phyloP scores from a whole-genome alignment of 2,329 filamentous ascomycete species.

The Aureobasidium sp. region DNA sequence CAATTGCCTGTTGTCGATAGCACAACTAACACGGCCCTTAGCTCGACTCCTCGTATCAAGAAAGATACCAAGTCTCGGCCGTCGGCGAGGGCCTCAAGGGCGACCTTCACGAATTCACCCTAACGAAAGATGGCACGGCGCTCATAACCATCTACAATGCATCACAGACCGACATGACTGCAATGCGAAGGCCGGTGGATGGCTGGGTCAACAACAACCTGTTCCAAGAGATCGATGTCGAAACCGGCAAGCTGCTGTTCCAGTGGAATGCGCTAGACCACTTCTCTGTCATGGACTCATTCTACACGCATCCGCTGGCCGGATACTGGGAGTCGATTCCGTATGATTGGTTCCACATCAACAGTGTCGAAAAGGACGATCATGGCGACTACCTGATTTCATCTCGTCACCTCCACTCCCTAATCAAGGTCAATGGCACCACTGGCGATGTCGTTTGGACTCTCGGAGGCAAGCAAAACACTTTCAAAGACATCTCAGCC shows the following conservation, averaged over 20 bases:
- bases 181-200: slow-evolving; percentile 20
- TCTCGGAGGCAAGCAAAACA: slow-evolving; percentile 24
- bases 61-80: slow-evolving; percentile 23
- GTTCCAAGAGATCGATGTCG: slow-evolving; percentile 40
- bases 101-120: slow-evolving; percentile 38
- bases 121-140: slow-evolving; percentile 33
- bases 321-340: slow-evolving; percentile 32
- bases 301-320: slow-evolving; percentile 27
- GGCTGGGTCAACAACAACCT: slow-evolving; percentile 39
- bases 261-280: slow-evolving; percentile 35
- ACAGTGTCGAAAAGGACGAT: slow-evolving; percentile 44
- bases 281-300: slow-evolving; percentile 26
- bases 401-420: slow-evolving; percentile 39
- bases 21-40: slow-evolving; percentile 17
- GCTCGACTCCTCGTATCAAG: slow-evolving; percentile 26
- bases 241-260: slow-evolving; percentile 34
- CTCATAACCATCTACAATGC: slow-evolving; percentile 40
- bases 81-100: slow-evolving; percentile 31
- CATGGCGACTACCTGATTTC: slow-evolving; percentile 47
- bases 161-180: slow-evolving; percentile 25
- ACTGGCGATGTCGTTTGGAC: slow-evolving; percentile 43
- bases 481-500: slow-evolving; percentile 15
- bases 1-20: slow-evolving; percentile 18
- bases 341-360: slow-evolving; percentile 46
- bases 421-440: slow-evolving; percentile 39